Conservation (phyloP, 768 basidiomycete genomes). For the Rhodotorula babjevae region DNA sequence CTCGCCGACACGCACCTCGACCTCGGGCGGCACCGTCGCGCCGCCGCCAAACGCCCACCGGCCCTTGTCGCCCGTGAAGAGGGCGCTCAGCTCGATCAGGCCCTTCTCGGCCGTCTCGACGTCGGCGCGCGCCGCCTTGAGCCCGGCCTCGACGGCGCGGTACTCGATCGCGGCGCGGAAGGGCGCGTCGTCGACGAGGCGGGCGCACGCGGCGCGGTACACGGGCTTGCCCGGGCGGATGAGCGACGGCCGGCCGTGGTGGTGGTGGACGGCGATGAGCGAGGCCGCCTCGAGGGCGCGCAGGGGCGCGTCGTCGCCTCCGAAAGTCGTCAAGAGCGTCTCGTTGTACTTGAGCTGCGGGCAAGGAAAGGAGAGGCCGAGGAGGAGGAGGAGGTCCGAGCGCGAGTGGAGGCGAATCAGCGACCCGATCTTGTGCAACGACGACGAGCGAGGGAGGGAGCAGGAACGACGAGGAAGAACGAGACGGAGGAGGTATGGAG, state of each 20-base stretch:
- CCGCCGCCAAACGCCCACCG: conserved; percentile 53
- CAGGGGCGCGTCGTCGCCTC: conserved; percentile 78
- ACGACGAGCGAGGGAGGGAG: too few species aligned
- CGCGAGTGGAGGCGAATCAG: too few species aligned
- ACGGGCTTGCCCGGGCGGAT: conserved; percentile 90
- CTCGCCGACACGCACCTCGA: conserved; percentile 61
- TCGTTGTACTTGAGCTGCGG: conserved; percentile 78
- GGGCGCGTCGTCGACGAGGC: conserved; percentile 65
- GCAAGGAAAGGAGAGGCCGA: not conserved
- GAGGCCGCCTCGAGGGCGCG: conserved; percentile 80
- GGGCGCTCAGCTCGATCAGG: conserved; percentile 59
- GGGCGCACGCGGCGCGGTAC: conserved; percentile 75
- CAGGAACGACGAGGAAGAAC: too few species aligned
- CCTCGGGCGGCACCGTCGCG: conserved; percentile 49
- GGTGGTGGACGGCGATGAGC: conserved; percentile 69
- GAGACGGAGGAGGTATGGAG: not conserved
- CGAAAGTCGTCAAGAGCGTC: conserved; percentile 76
- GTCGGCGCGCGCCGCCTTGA: conserved; percentile 42
- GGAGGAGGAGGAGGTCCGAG: too few species aligned
- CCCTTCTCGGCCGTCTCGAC: conserved; percentile 60
- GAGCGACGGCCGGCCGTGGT: conserved; percentile 65
- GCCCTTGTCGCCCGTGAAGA: conserved; percentile 53
- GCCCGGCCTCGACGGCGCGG: conserved; percentile 14
- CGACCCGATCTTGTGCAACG: too few species aligned
- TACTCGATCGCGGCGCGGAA: conserved; percentile 32